A percentile compares a stretch with the other conserved stretches of the same genome.
Conservation (phyloP, 176 grass and related monocot genomes). For the Chloris gayana region DNA sequence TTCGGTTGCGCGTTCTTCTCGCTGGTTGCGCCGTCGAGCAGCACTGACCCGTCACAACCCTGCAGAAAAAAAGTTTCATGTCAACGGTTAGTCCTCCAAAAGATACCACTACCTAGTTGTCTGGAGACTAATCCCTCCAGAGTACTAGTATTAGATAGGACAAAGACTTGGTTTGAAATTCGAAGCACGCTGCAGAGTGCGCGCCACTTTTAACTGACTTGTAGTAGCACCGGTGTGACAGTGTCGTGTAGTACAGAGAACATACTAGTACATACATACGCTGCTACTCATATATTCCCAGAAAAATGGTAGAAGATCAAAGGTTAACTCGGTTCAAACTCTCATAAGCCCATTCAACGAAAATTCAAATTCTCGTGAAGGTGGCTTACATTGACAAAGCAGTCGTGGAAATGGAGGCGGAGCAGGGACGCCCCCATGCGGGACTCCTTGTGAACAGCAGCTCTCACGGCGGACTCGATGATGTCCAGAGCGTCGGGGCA, state of each 20-base stretch:
- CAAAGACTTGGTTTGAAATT: slow-evolving; percentile 3
- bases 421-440: slow-evolving; percentile 72
- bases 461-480: slow-evolving; percentile 54
- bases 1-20: slow-evolving; percentile 59
- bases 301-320: neutral
- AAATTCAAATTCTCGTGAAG: neutral
- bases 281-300: neutral
- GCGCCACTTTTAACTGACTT: slow-evolving; percentile 1
- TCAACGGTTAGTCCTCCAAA: slow-evolving; percentile 37
- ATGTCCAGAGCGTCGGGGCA: slow-evolving; percentile 56
- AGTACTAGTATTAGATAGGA: neutral
- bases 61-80: neutral
- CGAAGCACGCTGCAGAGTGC: neutral
- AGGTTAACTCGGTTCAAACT: too few relatives aligned
- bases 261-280: neutral
- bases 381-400: slow-evolving; percentile 49
- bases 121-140: neutral
- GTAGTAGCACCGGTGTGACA: neutral
- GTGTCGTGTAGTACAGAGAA: neutral
- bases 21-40: slow-evolving; percentile 56
- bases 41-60: slow-evolving; percentile 59
- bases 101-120: neutral
- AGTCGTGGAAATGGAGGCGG: slow-evolving; percentile 62
- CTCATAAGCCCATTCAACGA: too few relatives aligned
- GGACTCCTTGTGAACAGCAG: slow-evolving; percentile 51